Conservation (phyloP, 371 early-diverging fungal genomes). For the Mucor circinelloides region DNA sequence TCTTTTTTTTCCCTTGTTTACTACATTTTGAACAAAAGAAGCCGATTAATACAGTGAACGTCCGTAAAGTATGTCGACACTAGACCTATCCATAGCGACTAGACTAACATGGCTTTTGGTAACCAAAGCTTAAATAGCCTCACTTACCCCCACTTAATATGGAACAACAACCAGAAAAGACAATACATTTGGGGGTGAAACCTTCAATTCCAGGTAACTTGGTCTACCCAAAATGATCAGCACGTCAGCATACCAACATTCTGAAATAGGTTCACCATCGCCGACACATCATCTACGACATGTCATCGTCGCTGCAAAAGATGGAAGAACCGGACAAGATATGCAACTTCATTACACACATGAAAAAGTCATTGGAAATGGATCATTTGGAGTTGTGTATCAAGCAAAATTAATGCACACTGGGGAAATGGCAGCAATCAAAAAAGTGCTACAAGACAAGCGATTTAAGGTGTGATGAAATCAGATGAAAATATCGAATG, state of each 20-base stretch:
- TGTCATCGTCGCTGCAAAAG: conserved; percentile 69
- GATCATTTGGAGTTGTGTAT: conserved; percentile 96
- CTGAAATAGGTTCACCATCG: conserved; percentile 8
- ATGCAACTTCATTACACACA: conserved; percentile 87
- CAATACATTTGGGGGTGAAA: conserved; percentile 11
- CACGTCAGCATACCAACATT: background rate
- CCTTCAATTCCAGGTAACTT: conserved; percentile 2
- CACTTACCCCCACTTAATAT: background rate
- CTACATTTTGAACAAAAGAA: background rate
- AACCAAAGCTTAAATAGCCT: background rate
- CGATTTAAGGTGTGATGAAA: conserved; percentile 81
- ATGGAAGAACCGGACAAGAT: conserved; percentile 83
- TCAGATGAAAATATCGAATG: background rate
- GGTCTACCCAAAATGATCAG: background rate
- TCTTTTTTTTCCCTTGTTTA: background rate
- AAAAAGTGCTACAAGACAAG: conserved; percentile 95
- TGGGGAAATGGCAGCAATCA: conserved; percentile 86
- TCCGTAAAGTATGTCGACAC: background rate
- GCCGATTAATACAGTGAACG: background rate
- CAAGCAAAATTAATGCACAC: conserved; percentile 82
- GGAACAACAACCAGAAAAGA: conserved; percentile 11
- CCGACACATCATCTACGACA: conserved; percentile 18
- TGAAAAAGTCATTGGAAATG: conserved; percentile 90
- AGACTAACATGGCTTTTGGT: background rate
- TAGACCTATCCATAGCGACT: background rate